Base-by-base conservation (phyloP, 2,329 filamentous ascomycete species). In the Lecanoromycetidae sp. region DNA sequence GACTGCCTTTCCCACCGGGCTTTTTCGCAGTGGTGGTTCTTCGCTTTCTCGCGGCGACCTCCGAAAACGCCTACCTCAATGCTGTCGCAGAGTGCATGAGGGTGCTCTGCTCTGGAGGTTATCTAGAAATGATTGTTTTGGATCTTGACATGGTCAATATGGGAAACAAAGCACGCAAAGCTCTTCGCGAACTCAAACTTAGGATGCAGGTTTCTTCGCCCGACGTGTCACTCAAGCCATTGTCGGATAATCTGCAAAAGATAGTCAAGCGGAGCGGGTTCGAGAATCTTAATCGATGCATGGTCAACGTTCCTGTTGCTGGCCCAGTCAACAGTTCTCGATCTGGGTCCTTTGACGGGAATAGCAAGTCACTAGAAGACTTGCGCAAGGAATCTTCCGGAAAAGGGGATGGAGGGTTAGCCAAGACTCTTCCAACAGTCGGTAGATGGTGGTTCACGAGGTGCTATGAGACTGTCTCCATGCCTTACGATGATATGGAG, bases 381-480 rank as follows among this genome's bases (percentile, higher is more conserved):
- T 78, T 87, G 66, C 82, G 87, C 64, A 79, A 74, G 25, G 80
- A 86, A 54, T 73, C 80, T 29, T 75, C 77, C n/a, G 71, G 77
- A 0, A 70, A 75, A 12, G 82, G 83, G 19, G 87, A 94, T 55
- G 85, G 87, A 59, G 82, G 79, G 55, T 94, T 96, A 59, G 86
- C 87, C 12, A 88, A 86, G 59, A 94, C 94, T 73, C 87, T 96
- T 19, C 83, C 87, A 13, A 82, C 80, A 53, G 90, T 96, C 9
- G 90, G 87, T 2, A 76, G 91, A 35, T 96, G 90, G 87, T 98
- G 91, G 91, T 96, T 94, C 65, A 84, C 79, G 8, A 79, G 84
- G 44, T 95, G 90, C 69, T 96, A 95, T 62, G 90, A 95, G 65
- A 77, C 75, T 48, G 72, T 75, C 4, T 70, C 80, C 7, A 63